Percentiles rank a stretch among this genome's conserved stretches.
Evolutionary conservation across 208 protist genomes (phyloP).

Genomic region (Leishmania gerbilli): DNA sequence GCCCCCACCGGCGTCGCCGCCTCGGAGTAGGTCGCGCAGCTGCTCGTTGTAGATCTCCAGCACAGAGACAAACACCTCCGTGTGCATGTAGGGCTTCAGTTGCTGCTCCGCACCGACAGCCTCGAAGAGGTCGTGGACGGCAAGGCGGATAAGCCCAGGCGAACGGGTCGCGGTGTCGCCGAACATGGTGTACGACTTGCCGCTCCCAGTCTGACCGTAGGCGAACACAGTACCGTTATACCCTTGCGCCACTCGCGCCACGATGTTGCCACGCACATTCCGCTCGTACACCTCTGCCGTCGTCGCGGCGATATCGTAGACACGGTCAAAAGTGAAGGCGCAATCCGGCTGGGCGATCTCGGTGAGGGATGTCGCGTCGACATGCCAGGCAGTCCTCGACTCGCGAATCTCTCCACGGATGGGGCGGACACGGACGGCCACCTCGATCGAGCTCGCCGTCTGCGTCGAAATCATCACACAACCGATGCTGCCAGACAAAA

Average conservation of each 20-base stretch:
- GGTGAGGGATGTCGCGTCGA: constrained; percentile 34
- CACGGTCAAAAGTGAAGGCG: constrained; percentile 76
- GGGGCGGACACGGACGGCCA: constrained; percentile 70
- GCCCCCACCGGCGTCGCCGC: constrained; percentile 19
- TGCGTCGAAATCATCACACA: constrained; percentile 8
- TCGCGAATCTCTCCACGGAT: constrained; percentile 55
- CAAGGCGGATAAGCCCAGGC: constrained; percentile 46
- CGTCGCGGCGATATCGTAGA: constrained; percentile 43
- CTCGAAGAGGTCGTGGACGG: constrained; percentile 64
- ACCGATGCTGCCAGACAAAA: not conserved
- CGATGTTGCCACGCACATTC: constrained; percentile 50
- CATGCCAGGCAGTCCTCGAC: constrained; percentile 35
- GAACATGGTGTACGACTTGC: constrained; percentile 88
- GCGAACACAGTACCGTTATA: constrained; percentile 89
- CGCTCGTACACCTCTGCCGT: constrained; percentile 59
- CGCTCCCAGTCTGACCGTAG: constrained; percentile 89
- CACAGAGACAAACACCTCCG: constrained; percentile 61
- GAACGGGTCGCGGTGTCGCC: constrained; percentile 32
- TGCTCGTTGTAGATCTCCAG: constrained; percentile 90
- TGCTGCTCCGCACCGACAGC: constrained; percentile 46
- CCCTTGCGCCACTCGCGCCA: constrained; percentile 65
- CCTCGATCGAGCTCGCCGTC: constrained; percentile 65
- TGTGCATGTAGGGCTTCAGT: constrained; percentile 36
- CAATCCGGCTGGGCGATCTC: constrained; percentile 65
- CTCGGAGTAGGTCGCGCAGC: constrained; percentile 70